phyloP scores from a whole-genome alignment of 2,329 filamentous ascomycete species.

The Neoascochyta sp. region DNA sequence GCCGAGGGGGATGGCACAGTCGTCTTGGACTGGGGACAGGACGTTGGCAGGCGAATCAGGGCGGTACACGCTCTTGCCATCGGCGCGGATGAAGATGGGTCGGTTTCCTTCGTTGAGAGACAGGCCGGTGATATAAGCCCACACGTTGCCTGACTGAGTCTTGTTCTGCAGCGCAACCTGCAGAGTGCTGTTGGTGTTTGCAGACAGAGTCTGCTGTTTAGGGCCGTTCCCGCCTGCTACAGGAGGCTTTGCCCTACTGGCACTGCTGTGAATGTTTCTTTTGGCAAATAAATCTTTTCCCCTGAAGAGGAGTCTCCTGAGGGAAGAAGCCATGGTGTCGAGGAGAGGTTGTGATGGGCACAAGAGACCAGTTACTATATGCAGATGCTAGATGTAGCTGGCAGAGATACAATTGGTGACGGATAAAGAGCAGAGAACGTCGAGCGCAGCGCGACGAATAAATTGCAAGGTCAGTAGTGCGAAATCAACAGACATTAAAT shows the following conservation, averaged over 20 bases:
- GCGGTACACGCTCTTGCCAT: constrained; percentile 63
- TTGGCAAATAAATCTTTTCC: no score
- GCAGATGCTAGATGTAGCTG: not conserved
- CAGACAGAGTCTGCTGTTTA: constrained; percentile 26
- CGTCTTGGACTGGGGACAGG: constrained; percentile 50
- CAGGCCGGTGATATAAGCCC: constrained; percentile 67
- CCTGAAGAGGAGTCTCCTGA: constrained; percentile 27
- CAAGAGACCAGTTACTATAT: constrained; percentile 2
- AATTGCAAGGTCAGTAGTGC: not conserved
- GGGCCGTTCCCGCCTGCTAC: constrained; percentile 5
- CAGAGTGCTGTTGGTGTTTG: constrained; percentile 44
- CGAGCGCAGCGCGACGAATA: not conserved
- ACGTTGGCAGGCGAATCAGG: constrained; percentile 56
- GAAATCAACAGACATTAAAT: constrained; percentile 14
- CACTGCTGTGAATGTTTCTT: constrained; percentile 15
- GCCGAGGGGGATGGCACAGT: constrained; percentile 64
- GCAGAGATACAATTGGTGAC: constrained; percentile 1
- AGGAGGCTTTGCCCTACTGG: constrained; percentile 1
- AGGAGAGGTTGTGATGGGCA: constrained; percentile 2
- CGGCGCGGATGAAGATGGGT: constrained; percentile 60
- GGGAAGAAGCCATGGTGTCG: constrained; percentile 20
- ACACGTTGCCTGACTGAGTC: constrained; percentile 58
- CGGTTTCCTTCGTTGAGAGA: constrained; percentile 58
- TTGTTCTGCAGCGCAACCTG: constrained; percentile 63
- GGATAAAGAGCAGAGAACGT: constrained; percentile 1